These are phyloP conservation scores for Ganoderma boninense DNA, from an alignment of 1,284 basidiomycete genomes.

Conservation along the genomic window DNA sequence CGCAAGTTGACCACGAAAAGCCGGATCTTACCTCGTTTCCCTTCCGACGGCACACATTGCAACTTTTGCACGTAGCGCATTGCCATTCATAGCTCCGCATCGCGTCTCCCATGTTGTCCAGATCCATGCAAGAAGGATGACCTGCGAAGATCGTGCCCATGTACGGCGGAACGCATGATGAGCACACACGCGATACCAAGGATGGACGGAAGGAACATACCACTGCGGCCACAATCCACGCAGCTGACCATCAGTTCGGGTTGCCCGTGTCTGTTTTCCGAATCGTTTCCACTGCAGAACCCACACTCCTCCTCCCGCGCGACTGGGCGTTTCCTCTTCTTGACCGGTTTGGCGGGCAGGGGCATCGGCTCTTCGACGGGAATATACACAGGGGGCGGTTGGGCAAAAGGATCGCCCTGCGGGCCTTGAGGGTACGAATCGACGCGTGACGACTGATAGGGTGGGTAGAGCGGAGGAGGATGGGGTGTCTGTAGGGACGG, in stretches of 20 bases:
- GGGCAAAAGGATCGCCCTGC: constrained; percentile 82
- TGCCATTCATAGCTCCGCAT: constrained; percentile 84
- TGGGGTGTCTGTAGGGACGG: constrained; percentile 30
- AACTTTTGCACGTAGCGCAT: constrained; percentile 94
- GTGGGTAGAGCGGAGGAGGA: constrained; percentile 26
- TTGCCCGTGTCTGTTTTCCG: constrained; percentile 60
- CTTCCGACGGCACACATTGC: constrained; percentile 88
- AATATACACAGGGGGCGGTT: constrained; percentile 59
- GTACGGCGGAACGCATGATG: constrained; percentile 18
- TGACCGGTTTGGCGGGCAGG: constrained; percentile 42
- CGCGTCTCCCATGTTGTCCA: constrained; percentile 58
- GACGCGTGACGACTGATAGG: constrained; percentile 30
- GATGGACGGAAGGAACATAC: constrained; percentile 43
- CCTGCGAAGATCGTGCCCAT: constrained; percentile 49
- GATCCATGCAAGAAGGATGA: constrained; percentile 81
- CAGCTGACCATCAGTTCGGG: constrained; percentile 77
- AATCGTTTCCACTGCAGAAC: constrained; percentile 70
- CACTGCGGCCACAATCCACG: constrained; percentile 71
- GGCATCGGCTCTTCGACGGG: constrained; percentile 49
- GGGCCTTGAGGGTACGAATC: constrained; percentile 72
- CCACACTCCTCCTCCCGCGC: constrained; percentile 68
- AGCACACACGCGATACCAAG: constrained; percentile 13
- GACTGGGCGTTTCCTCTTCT: constrained; percentile 63
- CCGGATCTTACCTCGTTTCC: constrained; percentile 84
- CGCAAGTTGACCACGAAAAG: constrained; percentile 11